These are phyloP conservation scores for Suillus clintonianus DNA, from an alignment of 768 basidiomycete genomes.

Conservation along the genomic window DNA sequence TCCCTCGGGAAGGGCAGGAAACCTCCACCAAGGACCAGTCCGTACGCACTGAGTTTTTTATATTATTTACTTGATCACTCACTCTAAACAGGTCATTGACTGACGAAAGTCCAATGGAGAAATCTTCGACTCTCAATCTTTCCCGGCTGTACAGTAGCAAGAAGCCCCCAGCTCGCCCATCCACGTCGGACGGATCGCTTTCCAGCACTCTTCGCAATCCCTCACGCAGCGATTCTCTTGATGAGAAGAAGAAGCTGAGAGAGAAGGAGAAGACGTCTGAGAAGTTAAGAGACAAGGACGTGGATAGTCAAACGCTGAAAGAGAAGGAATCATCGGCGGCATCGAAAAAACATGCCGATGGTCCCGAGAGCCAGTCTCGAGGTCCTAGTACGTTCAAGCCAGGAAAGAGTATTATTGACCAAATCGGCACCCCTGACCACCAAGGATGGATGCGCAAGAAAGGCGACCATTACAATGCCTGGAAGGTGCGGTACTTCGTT, in stretches of 20 bases:
- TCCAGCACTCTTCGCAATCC: slow-evolving; percentile 26
- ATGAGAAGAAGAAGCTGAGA: slow-evolving; percentile 26
- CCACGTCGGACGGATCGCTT: slow-evolving; percentile 39
- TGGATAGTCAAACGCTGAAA: slow-evolving; percentile 21
- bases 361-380: slow-evolving; percentile 8
- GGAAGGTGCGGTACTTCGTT: slow-evolving; percentile 91
- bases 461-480: slow-evolving; percentile 88
- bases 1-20: slow-evolving; percentile 72
- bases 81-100: slow-evolving; percentile 23
- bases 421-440: slow-evolving; percentile 90
- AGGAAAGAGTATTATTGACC: slow-evolving; percentile 78
- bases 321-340: slow-evolving; percentile 1
- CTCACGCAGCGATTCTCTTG: slow-evolving; percentile 20
- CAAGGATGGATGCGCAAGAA: slow-evolving; percentile 96
- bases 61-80: slow-evolving; percentile 1
- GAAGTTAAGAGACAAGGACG: slow-evolving; percentile 11
- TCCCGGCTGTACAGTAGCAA: slow-evolving; percentile 50
- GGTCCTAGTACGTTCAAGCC: slow-evolving; percentile 46
- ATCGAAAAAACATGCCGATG: neutral
- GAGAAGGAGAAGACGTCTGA: slow-evolving; percentile 25
- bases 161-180: slow-evolving; percentile 44
- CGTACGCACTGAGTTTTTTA: slow-evolving; percentile 44
- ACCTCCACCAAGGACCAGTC: slow-evolving; percentile 73
- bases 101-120: slow-evolving; percentile 42
- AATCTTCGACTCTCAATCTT: slow-evolving; percentile 48